Conservation (phyloP, 192 early-diverging fungal species). For the Helicostylum pulchrum region DNA sequence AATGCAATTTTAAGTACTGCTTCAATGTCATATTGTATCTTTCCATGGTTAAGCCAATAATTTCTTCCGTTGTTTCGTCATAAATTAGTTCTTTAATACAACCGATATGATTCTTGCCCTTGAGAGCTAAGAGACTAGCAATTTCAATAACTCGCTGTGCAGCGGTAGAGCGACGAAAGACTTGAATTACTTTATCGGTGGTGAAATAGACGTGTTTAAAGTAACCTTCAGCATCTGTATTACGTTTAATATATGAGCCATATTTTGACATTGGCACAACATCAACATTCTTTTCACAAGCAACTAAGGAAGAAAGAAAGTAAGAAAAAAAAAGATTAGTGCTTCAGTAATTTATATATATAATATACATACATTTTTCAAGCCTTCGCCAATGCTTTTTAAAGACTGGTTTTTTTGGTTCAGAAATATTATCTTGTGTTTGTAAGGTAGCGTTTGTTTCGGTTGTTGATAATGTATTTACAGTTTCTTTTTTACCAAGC, state of each 20-base stretch:
- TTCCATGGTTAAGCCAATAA: slow-evolving; percentile 53
- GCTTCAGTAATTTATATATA: too few relatives aligned
- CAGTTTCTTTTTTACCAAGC: too few relatives aligned
- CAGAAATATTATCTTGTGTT: background rate
- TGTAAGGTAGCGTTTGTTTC: too few relatives aligned
- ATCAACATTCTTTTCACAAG: slow-evolving; percentile 1
- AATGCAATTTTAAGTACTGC: slow-evolving; percentile 41
- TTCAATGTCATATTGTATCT: slow-evolving; percentile 54
- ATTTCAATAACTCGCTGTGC: slow-evolving; percentile 47
- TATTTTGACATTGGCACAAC: background rate
- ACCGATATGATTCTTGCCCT: slow-evolving; percentile 39
- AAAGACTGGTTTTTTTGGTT: background rate
- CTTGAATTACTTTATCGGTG: slow-evolving; percentile 44
- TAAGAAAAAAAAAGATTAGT: background rate
- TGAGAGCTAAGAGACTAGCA: slow-evolving; percentile 42
- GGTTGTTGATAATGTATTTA: too few relatives aligned
- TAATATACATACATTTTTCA: background rate
- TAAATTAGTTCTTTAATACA: slow-evolving; percentile 53
- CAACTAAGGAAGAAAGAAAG: slow-evolving; percentile 5
- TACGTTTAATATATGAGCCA: background rate
- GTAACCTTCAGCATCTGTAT: slow-evolving; percentile 30
- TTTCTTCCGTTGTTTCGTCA: slow-evolving; percentile 36
- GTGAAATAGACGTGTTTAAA: slow-evolving; percentile 56
- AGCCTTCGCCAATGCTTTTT: background rate
- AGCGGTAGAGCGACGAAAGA: slow-evolving; percentile 52